Conservation (phyloP, 495 filamentous ascomycete genomes). For the Geopyxis carbonaria region DNA sequence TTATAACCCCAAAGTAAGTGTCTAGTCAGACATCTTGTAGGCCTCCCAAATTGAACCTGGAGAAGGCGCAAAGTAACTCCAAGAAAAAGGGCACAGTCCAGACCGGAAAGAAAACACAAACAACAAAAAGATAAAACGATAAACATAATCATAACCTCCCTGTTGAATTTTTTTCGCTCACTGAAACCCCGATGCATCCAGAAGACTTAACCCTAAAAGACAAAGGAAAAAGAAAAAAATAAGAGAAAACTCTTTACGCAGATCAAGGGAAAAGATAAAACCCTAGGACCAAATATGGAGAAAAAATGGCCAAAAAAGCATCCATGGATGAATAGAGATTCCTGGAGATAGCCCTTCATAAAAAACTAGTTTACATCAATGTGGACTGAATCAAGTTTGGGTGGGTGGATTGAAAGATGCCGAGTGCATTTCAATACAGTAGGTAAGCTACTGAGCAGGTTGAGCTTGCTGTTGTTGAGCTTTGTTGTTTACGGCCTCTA, state of each 20-base stretch:
- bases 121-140: no score
- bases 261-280: constrained; percentile 8
- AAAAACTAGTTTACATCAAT: constrained; percentile 6
- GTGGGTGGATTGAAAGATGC: background rate
- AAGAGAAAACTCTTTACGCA: constrained; percentile 4
- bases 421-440: background rate
- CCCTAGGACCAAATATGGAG: constrained; percentile 1
- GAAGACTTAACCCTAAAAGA: constrained; percentile 9
- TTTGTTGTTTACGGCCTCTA: constrained; percentile 23
- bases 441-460: background rate
- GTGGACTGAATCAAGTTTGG: background rate
- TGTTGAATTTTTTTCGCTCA: constrained; percentile 4
- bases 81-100: no score
- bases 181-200: constrained; percentile 3
- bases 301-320: background rate
- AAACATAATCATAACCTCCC: no score
- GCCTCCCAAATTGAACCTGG: no score
- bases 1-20: no score
- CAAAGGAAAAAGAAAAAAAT: background rate
- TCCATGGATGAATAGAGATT: constrained; percentile 1
- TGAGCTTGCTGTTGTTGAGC: background rate
- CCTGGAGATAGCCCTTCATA: background rate
- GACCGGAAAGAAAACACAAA: no score
- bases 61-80: no score
- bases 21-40: no score